These are phyloP conservation scores for Pleurotus tuber-regium DNA, from an alignment of 768 basidiomycete genomes.

Conservation along the genomic window DNA sequence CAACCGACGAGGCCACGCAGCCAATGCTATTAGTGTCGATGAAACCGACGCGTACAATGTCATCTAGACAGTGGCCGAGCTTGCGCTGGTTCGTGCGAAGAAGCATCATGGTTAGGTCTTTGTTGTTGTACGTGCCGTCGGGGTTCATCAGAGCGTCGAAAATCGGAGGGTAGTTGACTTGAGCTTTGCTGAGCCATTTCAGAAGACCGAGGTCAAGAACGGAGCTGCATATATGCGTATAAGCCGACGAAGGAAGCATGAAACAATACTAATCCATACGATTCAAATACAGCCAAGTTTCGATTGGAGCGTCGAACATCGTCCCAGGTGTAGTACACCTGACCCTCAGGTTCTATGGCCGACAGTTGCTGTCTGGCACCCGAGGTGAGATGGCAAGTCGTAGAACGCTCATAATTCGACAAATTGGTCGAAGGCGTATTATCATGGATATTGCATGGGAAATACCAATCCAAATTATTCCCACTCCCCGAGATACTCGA, in stretches of 20 bases:
- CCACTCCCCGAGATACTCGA: conserved; percentile 70
- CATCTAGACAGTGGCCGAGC: conserved; percentile 80
- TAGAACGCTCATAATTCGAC: conserved; percentile 61
- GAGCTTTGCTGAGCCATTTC: conserved; percentile 75
- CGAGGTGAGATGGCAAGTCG: conserved; percentile 70
- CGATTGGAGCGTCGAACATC: conserved; percentile 66
- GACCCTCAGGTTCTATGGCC: conserved; percentile 59
- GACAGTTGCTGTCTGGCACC: conserved; percentile 52
- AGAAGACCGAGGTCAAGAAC: conserved; percentile 91
- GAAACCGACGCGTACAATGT: conserved; percentile 86
- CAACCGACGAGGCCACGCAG: conserved; percentile 92
- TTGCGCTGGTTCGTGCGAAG: conserved; percentile 65
- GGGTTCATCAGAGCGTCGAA: conserved; percentile 75
- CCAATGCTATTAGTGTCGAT: conserved; percentile 94
- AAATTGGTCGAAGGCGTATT: conserved; percentile 66
- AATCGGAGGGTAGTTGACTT: conserved; percentile 79
- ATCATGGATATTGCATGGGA: conserved; percentile 91
- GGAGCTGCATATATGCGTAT: conserved; percentile 38
- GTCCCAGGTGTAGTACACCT: conserved; percentile 94
- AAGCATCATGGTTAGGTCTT: conserved; percentile 87
- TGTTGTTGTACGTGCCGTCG: conserved; percentile 73
- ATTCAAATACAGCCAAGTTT: conserved; percentile 92
- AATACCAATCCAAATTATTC: conserved; percentile 83
- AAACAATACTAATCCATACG: conserved; percentile 49
- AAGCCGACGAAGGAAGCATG: conserved; percentile 9